A percentile compares a stretch with the other conserved stretches of the same genome.
Conservation (phyloP, 1,139 yeast genomes). For the Komagataea norvegica region DNA sequence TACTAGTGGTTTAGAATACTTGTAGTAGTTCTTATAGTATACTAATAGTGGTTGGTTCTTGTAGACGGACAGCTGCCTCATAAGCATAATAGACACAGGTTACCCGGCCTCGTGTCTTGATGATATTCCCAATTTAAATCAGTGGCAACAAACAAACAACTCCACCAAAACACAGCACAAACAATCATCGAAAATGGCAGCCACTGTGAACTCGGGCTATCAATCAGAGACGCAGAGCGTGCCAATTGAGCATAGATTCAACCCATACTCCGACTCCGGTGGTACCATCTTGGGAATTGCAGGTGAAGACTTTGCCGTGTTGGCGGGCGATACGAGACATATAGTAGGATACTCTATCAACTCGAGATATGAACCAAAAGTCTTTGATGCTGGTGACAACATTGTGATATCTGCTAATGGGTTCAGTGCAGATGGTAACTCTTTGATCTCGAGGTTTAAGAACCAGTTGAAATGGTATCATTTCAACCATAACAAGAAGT, state of each 20-base stretch:
- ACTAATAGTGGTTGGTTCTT: too few relatives aligned
- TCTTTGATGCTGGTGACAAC: conserved; percentile 85
- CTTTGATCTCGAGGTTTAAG: conserved; percentile 70
- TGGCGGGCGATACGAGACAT: conserved; percentile 98
- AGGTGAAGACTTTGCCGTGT: conserved; percentile 92
- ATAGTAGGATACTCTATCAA: conserved; percentile 92
- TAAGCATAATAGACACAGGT: too few relatives aligned
- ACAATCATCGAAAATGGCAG: conserved; percentile 8
- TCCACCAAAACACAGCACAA: not conserved
- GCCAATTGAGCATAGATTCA: conserved; percentile 91
- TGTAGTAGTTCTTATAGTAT: too few relatives aligned
- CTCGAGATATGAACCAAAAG: conserved; percentile 88
- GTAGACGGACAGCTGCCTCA: too few relatives aligned
- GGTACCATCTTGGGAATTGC: conserved; percentile 98
- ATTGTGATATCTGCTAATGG: conserved; percentile 91
- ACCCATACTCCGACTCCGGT: conserved; percentile 95
- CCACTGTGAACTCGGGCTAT: conserved; percentile 59
- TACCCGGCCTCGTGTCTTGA: too few relatives aligned
- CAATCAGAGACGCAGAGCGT: conserved; percentile 45
- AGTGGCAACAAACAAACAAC: not conserved
- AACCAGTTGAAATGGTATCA: conserved; percentile 91
- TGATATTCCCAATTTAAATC: too few relatives aligned
- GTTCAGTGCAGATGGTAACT: conserved; percentile 91
- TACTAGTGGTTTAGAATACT: too few relatives aligned
- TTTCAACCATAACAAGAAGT: conserved; percentile 75